A percentile compares a stretch with the other conserved stretches of the same genome.
Evolutionary conservation across 192 early-diverging fungal species (phyloP).

Genomic region (Rhizophagus clarus): DNA sequence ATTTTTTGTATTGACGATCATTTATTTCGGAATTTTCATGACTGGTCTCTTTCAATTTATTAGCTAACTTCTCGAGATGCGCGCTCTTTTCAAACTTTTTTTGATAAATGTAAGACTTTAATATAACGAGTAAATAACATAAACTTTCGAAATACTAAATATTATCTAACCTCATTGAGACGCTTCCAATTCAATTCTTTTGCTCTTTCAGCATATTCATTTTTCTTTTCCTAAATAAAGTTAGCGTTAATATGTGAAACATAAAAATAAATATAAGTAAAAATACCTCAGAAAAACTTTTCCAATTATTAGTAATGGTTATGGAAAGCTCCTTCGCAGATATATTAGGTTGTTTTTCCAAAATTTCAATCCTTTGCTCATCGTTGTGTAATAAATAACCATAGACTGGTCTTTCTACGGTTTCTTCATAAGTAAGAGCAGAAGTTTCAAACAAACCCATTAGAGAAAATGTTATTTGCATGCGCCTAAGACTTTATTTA

Average conservation of each 20-base stretch:
- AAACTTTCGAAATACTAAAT: background rate
- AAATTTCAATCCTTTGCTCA: conserved; percentile 1
- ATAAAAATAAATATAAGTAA: background rate
- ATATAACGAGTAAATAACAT: background rate
- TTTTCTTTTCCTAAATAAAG: background rate
- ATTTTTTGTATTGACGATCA: background rate
- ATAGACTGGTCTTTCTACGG: conserved; percentile 3
- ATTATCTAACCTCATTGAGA: background rate
- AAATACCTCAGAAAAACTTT: background rate
- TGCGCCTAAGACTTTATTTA: no score
- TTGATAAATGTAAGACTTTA: background rate
- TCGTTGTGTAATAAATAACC: conserved; percentile 9
- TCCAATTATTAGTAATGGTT: background rate
- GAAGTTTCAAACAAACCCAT: background rate
- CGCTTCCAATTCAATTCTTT: conserved; percentile 11
- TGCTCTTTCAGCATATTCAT: conserved; percentile 1
- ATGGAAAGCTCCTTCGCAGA: background rate
- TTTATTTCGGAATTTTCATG: no score
- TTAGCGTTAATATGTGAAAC: no score
- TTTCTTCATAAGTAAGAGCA: background rate
- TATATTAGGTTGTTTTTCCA: background rate
- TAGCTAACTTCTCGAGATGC: background rate
- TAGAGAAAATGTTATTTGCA: background rate
- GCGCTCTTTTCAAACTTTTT: background rate
- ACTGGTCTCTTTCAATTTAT: background rate